These are phyloP conservation scores for Rhodosporidiobolus odoratus DNA, from an alignment of 768 basidiomycete species.

Conservation along the genomic window DNA sequence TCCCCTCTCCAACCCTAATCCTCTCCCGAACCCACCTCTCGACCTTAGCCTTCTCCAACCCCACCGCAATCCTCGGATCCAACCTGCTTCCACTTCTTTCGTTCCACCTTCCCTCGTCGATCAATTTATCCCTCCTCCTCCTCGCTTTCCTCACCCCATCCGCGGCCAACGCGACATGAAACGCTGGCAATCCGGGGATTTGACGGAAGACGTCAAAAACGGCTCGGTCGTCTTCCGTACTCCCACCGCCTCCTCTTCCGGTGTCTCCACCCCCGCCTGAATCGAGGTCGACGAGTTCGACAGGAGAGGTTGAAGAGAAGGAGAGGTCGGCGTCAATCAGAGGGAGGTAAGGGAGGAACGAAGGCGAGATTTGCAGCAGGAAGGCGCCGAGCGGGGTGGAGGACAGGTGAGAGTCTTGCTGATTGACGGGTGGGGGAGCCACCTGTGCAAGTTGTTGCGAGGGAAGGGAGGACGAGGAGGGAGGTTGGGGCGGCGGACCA, in stretches of 20 bases:
- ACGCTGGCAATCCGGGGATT: not conserved
- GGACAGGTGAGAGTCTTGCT: not conserved
- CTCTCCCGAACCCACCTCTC: not conserved
- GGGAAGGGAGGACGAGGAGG: not conserved
- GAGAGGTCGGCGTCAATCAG: not conserved
- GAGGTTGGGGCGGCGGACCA: not conserved
- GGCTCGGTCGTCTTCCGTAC: not conserved
- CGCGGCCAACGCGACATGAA: constrained; percentile 2
- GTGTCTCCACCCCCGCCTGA: not conserved
- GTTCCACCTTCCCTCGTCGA: not conserved
- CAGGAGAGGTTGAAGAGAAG: not conserved
- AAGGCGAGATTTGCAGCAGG: constrained; percentile 4
- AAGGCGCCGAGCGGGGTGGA: constrained; percentile 6
- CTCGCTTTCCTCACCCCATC: constrained; percentile 22
- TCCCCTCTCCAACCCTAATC: not conserved
- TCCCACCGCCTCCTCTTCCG: too few relatives aligned
- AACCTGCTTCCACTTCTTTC: not conserved
- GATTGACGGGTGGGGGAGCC: not conserved
- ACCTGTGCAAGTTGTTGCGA: not conserved
- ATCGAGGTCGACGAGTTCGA: constrained; percentile 18
- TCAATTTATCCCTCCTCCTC: not conserved
- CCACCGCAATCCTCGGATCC: constrained; percentile 1
- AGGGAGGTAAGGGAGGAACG: not conserved
- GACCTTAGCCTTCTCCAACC: not conserved
- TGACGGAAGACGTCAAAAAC: constrained; percentile 10